phyloP scores from a whole-genome alignment of 1,284 basidiomycete genomes.

The Stygiomarasmius scandens region DNA sequence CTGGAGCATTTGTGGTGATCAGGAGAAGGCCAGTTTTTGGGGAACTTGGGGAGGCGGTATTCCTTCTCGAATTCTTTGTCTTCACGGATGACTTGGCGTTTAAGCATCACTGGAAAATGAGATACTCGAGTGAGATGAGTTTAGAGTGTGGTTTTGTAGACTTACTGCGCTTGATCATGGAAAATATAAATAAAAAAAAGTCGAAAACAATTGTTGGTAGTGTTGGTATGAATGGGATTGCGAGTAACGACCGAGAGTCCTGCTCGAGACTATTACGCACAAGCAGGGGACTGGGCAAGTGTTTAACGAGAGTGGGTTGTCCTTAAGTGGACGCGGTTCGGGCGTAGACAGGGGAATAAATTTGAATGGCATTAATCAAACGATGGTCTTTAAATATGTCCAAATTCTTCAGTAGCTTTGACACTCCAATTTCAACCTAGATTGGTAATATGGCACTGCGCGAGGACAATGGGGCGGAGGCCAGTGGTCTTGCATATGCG shows the following conservation, averaged over 20 bases:
- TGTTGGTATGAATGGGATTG: not conserved
- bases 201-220: constrained; percentile 2
- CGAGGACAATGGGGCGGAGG: not conserved
- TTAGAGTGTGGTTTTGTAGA: not conserved
- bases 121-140: not conserved
- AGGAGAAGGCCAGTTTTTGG: constrained; percentile 39
- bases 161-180: not conserved
- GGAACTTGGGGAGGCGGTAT: constrained; percentile 28
- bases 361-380: not conserved
- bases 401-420: no score
- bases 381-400: not conserved
- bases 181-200: not conserved
- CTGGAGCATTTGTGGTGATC: constrained; percentile 41
- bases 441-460: not conserved
- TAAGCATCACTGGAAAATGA: not conserved
- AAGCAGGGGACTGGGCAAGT: not conserved
- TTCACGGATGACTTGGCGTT: not conserved
- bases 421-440: not conserved
- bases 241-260: no score
- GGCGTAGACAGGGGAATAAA: no score
- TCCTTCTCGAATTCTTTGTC: constrained; percentile 28
- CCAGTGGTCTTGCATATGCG: no score
- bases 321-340: not conserved
- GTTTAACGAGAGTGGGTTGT: not conserved
- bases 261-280: no score